Conservation (phyloP, 768 basidiomycete genomes). For the Collybia nuda region DNA sequence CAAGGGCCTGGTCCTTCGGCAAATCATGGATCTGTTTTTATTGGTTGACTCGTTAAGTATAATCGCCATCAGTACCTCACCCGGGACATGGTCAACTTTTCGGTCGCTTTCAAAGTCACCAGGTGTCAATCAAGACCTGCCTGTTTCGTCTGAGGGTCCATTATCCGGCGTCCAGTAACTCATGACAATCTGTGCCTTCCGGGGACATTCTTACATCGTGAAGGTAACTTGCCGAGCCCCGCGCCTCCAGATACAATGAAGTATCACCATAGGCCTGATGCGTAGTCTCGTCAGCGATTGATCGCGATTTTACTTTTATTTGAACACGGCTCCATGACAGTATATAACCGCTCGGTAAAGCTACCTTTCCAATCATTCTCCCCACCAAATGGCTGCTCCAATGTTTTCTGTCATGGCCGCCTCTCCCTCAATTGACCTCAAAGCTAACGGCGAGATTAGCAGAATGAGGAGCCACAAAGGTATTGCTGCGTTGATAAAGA, state of each 20-base stretch:
- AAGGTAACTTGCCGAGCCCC: neutral
- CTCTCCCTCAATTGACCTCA: constrained; percentile 32
- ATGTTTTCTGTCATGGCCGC: constrained; percentile 23
- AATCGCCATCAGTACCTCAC: constrained; percentile 1
- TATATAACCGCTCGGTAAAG: constrained; percentile 30
- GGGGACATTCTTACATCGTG: neutral
- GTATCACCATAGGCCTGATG: neutral
- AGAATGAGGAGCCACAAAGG: constrained; percentile 44
- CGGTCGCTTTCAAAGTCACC: constrained; percentile 1
- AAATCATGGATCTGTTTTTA: neutral
- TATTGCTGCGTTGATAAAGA: constrained; percentile 4
- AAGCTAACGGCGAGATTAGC: constrained; percentile 41
- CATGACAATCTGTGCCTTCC: neutral
- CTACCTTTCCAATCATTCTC: constrained; percentile 20
- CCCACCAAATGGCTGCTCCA: constrained; percentile 25
- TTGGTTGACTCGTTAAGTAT: neutral
- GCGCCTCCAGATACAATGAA: neutral
- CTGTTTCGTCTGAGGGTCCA: neutral
- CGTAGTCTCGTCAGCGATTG: neutral
- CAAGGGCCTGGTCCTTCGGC: neutral
- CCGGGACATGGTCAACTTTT: neutral
- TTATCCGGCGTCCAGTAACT: neutral
- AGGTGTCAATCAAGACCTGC: neutral
- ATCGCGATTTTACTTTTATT: neutral
- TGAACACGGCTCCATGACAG: constrained; percentile 2